phyloP scores from a whole-genome alignment of 305 asterid genomes.

The Rubia tinctorum region DNA sequence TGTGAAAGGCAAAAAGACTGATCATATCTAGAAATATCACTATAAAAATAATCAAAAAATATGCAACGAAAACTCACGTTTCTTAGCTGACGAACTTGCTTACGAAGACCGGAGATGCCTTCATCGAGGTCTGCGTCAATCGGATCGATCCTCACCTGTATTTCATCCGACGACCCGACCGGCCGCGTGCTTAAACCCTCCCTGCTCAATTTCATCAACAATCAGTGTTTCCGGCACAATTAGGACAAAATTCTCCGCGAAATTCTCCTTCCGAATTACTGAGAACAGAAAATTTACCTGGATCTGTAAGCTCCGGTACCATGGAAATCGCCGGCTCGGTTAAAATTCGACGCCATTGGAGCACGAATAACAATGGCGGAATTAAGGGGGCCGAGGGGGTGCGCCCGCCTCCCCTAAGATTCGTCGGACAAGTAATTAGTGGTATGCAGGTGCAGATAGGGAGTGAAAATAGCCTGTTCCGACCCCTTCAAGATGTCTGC shows the following conservation, averaged over 20 bases:
- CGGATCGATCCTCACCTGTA: slow-evolving; percentile 80
- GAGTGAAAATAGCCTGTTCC: too few relatives aligned
- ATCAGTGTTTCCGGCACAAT: too few relatives aligned
- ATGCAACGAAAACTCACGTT: slow-evolving; percentile 32
- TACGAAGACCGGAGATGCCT: slow-evolving; percentile 72
- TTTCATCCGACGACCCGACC: slow-evolving; percentile 56
- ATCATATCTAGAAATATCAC: background rate
- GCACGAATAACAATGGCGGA: too few relatives aligned
- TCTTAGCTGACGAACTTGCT: slow-evolving; percentile 74
- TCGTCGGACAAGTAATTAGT: too few relatives aligned
- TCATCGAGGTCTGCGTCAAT: slow-evolving; percentile 55
- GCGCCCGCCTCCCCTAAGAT: too few relatives aligned
- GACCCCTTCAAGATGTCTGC: too few relatives aligned
- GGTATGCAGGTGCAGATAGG: too few relatives aligned
- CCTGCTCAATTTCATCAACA: slow-evolving; percentile 28
- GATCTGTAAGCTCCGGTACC: slow-evolving; percentile 36
- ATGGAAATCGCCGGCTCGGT: slow-evolving; percentile 29
- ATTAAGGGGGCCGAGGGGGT: too few relatives aligned
- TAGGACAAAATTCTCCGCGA: background rate
- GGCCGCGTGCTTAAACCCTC: slow-evolving; percentile 77
- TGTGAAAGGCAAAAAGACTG: background rate
- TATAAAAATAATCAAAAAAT: background rate
- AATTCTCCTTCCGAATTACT: background rate
- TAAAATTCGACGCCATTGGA: slow-evolving; percentile 36
- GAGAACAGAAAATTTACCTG: slow-evolving; percentile 21